Conservation (phyloP, 306 rosid species). For the Cucurbita pepo region DNA sequence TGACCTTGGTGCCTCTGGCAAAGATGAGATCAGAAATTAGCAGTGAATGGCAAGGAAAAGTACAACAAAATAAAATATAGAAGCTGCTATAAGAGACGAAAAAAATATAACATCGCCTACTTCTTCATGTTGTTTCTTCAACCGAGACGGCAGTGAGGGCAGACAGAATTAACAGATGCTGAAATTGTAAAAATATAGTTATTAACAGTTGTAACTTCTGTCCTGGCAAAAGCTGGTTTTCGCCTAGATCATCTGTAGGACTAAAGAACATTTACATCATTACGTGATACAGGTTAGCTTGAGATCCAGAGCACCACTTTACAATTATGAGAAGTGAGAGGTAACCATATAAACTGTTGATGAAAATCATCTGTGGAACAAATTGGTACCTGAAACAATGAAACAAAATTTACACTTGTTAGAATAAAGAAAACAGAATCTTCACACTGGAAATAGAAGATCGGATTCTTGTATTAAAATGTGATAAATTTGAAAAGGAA, state of each 20-base stretch:
- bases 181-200: constrained; percentile 1
- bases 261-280: no score
- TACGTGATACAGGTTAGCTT: constrained; percentile 71
- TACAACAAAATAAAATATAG: no score
- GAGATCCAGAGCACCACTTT: constrained; percentile 81
- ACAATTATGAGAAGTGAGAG: constrained; percentile 62
- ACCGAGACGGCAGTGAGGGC: constrained; percentile 61
- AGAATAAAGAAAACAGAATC: background rate
- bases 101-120: constrained; percentile 27
- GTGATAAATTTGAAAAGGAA: no score
- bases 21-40: constrained; percentile 5
- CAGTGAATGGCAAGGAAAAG: no score
- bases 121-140: constrained; percentile 61
- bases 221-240: constrained; percentile 70
- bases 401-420: background rate
- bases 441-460: no score
- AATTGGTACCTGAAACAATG: constrained; percentile 57
- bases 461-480: no score
- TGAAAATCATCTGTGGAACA: constrained; percentile 69
- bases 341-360: constrained; percentile 74
- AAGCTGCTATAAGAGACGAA: no score
- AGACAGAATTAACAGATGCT: constrained; percentile 48
- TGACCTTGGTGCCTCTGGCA: constrained; percentile 63
- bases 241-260: no score
- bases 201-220: constrained; percentile 23